These are phyloP conservation scores for Leishmania tropica DNA, from an alignment of 208 protist species.

Conservation along the genomic window DNA sequence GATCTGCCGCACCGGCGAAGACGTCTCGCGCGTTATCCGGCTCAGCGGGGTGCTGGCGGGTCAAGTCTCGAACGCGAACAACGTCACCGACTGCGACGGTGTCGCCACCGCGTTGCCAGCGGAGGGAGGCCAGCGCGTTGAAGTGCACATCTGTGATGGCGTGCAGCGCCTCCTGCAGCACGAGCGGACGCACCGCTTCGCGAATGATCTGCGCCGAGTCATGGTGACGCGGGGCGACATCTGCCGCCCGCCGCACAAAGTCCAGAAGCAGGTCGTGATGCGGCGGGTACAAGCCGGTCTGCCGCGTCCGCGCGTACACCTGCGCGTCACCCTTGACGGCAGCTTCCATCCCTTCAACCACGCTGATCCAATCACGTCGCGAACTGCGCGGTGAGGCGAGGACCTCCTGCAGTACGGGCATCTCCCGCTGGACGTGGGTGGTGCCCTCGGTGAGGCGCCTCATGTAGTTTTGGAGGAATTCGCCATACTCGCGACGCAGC, in stretches of 20 bases:
- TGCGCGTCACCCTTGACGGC: constrained; percentile 46
- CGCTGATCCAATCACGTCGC: constrained; percentile 43
- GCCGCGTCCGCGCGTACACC: constrained; percentile 35
- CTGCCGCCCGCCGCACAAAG: constrained; percentile 63
- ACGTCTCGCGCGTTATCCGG: constrained; percentile 27
- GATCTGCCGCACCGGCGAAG: constrained; percentile 70
- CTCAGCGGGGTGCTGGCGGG: neutral
- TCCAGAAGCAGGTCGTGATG: constrained; percentile 79
- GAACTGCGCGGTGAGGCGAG: constrained; percentile 37
- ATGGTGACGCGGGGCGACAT: constrained; percentile 48
- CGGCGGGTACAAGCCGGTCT: constrained; percentile 76
- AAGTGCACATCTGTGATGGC: constrained; percentile 79
- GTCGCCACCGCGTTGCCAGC: constrained; percentile 49
- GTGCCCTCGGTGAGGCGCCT: constrained; percentile 65
- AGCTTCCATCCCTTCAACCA: constrained; percentile 36
- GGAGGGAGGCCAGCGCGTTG: constrained; percentile 77
- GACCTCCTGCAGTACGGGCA: constrained; percentile 53
- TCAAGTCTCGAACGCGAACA: constrained; percentile 28
- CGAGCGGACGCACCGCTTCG: constrained; percentile 52
- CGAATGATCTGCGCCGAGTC: constrained; percentile 80
- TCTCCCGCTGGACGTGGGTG: constrained; percentile 56
- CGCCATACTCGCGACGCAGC: constrained; percentile 67
- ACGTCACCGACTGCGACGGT: constrained; percentile 64
- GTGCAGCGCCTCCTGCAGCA: constrained; percentile 74
- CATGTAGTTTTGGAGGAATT: constrained; percentile 61